Evolutionary conservation across 352 stramenopile genomes (phyloP), one percentile per base, ranked within the genome.

Genomic region (Thalassiosira mediterranea): DNA sequence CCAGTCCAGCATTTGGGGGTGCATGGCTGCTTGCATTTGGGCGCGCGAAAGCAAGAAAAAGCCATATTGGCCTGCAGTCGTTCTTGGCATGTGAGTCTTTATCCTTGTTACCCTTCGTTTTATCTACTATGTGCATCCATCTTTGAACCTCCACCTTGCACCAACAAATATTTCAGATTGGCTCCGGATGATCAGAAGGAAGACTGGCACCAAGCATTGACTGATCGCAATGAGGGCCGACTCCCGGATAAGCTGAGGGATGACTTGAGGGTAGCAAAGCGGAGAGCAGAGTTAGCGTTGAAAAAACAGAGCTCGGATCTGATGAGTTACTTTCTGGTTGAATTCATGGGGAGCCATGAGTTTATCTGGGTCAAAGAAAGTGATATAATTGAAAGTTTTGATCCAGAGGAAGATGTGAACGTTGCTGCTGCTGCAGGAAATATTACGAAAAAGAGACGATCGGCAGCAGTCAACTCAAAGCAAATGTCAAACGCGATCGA

Each of bases 271-370:
- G 42, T 61, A 37, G 84, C 76, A 2, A 90, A 90, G 63, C 72
- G 74, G 25, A 87, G 84, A 53, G 84, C 84, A 29, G 77, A 88
- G 57, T 46, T 76, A 58, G 75, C 72, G 2, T 34, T 90, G 8
- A 85, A 84, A 64, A 74, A 79, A 51, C 76, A 88, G 25, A 69
- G 25, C 21, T 49, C 61, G 15, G 75, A 88, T 46, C 34, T 63
- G 8, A 84, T 90, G 68, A 90, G 84, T 76, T 91, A 86, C 52
- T 92, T 92, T 64, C 63, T 92, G 32, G 84, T 91, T 26, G 87
- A 92, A 69, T 92, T 92, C 63, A 79, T 92, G 37, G 87, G 87
- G 8, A 89, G 76, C 26, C 87, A 92, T 72, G 84, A 91, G 65
- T 92, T 92, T 57, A 91, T 90, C 56, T 92, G 87, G 87, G 84